These are phyloP conservation scores for Dryas alaskensis DNA, from an alignment of 306 rosid species.

Conservation along the genomic window DNA sequence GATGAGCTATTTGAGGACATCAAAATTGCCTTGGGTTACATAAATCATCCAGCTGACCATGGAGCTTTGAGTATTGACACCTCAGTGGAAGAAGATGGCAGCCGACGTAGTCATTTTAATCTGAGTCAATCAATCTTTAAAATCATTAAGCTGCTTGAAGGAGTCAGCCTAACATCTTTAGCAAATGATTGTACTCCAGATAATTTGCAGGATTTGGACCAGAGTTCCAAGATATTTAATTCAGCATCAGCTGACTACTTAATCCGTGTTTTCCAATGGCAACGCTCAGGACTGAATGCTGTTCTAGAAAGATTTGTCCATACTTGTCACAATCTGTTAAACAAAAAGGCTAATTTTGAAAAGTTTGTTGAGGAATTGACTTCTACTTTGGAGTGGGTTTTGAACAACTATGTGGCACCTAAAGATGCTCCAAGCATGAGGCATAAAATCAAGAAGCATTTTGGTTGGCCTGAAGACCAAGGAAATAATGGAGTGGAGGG, in stretches of 20 bases:
- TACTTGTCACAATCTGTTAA: slow-evolving; percentile 49
- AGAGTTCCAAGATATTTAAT: too few species aligned
- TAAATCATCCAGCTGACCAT: slow-evolving; percentile 32
- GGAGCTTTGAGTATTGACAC: slow-evolving; percentile 14
- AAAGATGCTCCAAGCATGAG: slow-evolving; percentile 46
- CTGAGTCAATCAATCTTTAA: slow-evolving; percentile 37
- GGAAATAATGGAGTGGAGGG: slow-evolving; percentile 25
- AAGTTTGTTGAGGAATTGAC: slow-evolving; percentile 48
- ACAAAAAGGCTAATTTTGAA: slow-evolving; percentile 49
- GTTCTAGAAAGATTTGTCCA: slow-evolving; percentile 47
- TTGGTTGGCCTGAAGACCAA: slow-evolving; percentile 33
- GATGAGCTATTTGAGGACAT: slow-evolving; percentile 67
- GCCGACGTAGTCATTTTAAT: slow-evolving; percentile 18
- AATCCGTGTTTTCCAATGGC: slow-evolving; percentile 66
- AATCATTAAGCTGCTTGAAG: slow-evolving; percentile 57
- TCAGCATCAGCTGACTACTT: slow-evolving; percentile 43
- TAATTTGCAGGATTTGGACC: background rate
- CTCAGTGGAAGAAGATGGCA: slow-evolving; percentile 29
- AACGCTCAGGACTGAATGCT: slow-evolving; percentile 49
- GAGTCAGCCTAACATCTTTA: slow-evolving; percentile 42
- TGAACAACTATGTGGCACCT: slow-evolving; percentile 47
- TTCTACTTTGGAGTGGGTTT: slow-evolving; percentile 60
- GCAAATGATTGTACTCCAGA: slow-evolving; percentile 26
- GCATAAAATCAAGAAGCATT: slow-evolving; percentile 66
- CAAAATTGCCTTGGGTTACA: slow-evolving; percentile 60